Base-by-base conservation (phyloP, 345 rosid species). In the Salix arbutifolia region DNA sequence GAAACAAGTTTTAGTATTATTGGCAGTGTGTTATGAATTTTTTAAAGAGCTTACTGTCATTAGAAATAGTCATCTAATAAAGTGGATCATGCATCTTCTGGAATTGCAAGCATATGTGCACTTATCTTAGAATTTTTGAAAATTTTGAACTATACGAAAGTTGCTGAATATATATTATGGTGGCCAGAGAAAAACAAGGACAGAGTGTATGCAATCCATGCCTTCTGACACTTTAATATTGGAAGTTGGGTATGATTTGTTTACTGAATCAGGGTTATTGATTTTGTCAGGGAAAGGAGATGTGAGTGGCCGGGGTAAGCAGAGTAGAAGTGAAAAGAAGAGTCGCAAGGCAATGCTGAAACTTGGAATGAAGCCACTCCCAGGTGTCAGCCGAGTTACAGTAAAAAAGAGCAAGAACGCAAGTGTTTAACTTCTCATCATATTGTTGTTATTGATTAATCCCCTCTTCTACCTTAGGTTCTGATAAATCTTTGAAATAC, bases 241-340 rank as follows among this genome's bases (percentile, higher is more conserved):
- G 50, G 50, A 46, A 4, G 18, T 44, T 44, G 17, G 50, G 50
- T 44, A 44, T 44, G 18, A 44, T 13, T 12, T 46, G 50, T 46
- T 46, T 46, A 3, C 18, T 46, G 50, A 46, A 18, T 14, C 50
- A 46, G 50, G 50, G 50, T 12, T 46, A 46, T 46, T 46, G 17
- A 46, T 46, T 14, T 46, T 46, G 50, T 5, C 50, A 46, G 50
- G 50, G 18, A 46, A 46, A 46, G 96, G 88, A 52, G 96, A 89
- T 66, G 89, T 73, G 14, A 80, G 82, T n/a, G 85, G 91, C 60
- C 86, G 91, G 61, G 89, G 89, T 42, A 92, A 91, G 84, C 97
- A 93, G 79, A 93, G 96, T 85, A 85, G 96, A 82, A 93, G 97
- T 33, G 97, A 93, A 70, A 93, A 93, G 85, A 93, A 93, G 84